Evolutionary conservation across 73 alveolate genomes (phyloP).

Genomic region (Tetrahymena borealis): DNA sequence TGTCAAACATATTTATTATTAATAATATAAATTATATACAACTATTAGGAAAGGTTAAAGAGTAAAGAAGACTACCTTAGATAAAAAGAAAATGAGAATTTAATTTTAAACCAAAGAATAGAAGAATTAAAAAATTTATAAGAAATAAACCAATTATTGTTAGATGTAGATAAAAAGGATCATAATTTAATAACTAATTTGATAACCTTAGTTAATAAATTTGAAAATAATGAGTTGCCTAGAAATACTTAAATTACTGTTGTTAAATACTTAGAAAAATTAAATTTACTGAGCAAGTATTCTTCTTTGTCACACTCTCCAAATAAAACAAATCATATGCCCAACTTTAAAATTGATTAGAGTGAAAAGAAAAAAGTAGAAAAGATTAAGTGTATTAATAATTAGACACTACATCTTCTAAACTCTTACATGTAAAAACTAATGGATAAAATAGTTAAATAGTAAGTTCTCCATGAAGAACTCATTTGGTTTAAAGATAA

Average conservation of each 20-base stretch:
- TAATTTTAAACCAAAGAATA: background rate
- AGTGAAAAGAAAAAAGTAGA: background rate
- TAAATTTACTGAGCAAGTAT: background rate
- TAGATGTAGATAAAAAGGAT: background rate
- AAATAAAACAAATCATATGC: background rate
- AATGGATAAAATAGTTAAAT: background rate
- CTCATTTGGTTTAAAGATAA: background rate
- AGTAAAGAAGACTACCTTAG: background rate
- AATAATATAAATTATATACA: too few species aligned
- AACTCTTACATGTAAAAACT: background rate
- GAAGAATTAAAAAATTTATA: background rate
- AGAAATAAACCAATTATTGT: background rate
- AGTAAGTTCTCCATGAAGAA: background rate
- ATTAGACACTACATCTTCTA: background rate
- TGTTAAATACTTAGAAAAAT: background rate
- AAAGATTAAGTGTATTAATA: background rate
- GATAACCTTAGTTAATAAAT: background rate
- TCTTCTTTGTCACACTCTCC: background rate
- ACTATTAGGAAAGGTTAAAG: background rate
- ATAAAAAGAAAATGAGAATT: background rate
- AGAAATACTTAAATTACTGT: background rate
- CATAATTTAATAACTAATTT: background rate
- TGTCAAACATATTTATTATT: too few species aligned
- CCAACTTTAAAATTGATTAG: too few species aligned
- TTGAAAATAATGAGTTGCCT: background rate